Percentiles rank a stretch among this genome's conserved stretches.
These are phyloP conservation scores for Aspergillus affinis DNA, from an alignment of 495 filamentous ascomycete genomes.

Conservation along the genomic window DNA sequence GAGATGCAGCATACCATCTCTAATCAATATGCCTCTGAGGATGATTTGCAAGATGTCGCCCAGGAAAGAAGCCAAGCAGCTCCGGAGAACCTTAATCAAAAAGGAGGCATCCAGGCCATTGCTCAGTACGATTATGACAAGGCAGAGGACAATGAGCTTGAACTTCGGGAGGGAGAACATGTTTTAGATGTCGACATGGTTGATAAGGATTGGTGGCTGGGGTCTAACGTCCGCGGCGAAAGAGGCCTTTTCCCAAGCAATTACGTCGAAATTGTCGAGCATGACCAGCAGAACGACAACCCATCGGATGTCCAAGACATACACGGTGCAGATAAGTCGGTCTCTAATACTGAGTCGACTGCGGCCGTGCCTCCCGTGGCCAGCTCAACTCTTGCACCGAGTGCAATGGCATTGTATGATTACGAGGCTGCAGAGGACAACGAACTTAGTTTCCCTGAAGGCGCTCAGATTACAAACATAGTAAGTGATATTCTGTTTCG, in stretches of 20 bases:
- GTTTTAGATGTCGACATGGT: conserved; percentile 98
- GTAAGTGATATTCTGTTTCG: conserved; percentile 36
- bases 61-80: conserved; percentile 62
- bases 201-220: conserved; percentile 97
- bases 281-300: conserved; percentile 35
- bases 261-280: conserved; percentile 84
- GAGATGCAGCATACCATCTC: conserved; percentile 60
- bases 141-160: conserved; percentile 93
- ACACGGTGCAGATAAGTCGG: conserved; percentile 28
- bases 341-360: conserved; percentile 25
- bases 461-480: conserved; percentile 66
- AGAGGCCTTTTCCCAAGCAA: conserved; percentile 92
- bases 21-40: conserved; percentile 61
- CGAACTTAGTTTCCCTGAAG: conserved; percentile 91
- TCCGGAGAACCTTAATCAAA: conserved; percentile 25
- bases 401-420: conserved; percentile 86
- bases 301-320: conserved; percentile 19
- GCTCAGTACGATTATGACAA: conserved; percentile 96
- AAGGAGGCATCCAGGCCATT: conserved; percentile 65
- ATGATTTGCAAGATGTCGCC: conserved; percentile 62
- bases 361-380: conserved; percentile 7
- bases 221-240: conserved; percentile 76
- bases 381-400: conserved; percentile 45
- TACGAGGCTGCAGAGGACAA: conserved; percentile 98
- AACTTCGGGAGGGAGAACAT: conserved; percentile 84